A percentile compares a stretch with the other conserved stretches of the same genome.
phyloP scores from a whole-genome alignment of 345 rosid species.

The Gynandropsis gynandra region DNA sequence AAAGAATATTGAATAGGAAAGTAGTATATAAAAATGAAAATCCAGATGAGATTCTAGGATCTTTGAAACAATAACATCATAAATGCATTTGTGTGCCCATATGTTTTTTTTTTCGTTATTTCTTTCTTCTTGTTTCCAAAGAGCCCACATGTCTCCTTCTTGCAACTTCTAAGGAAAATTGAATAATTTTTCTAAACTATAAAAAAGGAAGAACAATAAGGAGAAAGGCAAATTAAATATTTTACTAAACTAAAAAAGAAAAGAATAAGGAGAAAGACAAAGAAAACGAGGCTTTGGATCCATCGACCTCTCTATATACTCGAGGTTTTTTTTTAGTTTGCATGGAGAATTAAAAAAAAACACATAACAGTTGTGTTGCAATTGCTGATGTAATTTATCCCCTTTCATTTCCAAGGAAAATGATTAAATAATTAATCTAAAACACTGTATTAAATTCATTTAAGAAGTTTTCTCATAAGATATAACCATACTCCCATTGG shows the following conservation, averaged over 20 bases:
- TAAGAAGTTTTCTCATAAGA: conserved; percentile 7
- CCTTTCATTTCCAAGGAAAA: conserved; percentile 28
- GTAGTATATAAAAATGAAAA: conserved; percentile 1
- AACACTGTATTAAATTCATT: conserved; percentile 14
- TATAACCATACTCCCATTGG: background rate
- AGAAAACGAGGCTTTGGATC: conserved; percentile 40
- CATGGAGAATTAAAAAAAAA: conserved; percentile 16
- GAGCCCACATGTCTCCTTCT: conserved; percentile 58
- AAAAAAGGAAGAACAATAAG: conserved; percentile 4
- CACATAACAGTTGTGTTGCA: conserved; percentile 25
- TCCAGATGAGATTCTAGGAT: conserved; percentile 21
- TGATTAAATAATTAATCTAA: conserved; percentile 10
- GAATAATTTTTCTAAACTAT: conserved; percentile 1
- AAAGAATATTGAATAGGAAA: background rate
- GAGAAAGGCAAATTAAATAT: background rate
- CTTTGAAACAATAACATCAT: conserved; percentile 24
- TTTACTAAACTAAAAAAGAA: background rate
- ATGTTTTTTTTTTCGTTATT: conserved; percentile 19
- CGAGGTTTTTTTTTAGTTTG: conserved; percentile 18
- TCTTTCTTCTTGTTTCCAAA: conserved; percentile 29
- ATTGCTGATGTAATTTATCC: conserved; percentile 31
- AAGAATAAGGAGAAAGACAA: conserved; percentile 2
- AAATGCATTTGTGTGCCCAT: conserved; percentile 26
- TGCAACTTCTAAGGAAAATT: conserved; percentile 20
- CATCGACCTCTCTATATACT: conserved; percentile 35